Evolutionary conservation across 805 yeast species (phyloP).

Genomic region (Candida ovalis): DNA sequence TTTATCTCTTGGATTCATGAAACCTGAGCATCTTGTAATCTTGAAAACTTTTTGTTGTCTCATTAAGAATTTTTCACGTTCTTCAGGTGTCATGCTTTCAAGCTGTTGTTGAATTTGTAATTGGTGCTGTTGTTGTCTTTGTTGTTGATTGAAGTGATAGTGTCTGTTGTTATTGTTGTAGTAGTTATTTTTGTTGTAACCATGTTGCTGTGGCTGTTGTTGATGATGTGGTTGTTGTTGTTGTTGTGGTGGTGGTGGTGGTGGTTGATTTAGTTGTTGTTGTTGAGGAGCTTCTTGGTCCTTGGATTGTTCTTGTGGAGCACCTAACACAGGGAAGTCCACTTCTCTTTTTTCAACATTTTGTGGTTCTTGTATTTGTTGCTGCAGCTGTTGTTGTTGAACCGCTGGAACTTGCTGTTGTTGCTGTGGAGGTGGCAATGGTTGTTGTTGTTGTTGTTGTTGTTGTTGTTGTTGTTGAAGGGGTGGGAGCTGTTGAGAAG

Average conservation of each 20-base stretch:
- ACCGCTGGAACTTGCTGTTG: conserved; percentile 10
- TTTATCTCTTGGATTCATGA: conserved; percentile 96
- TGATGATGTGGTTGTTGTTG: conserved; percentile 9
- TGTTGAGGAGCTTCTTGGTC: conserved; percentile 4
- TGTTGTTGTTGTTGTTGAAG: conserved; percentile 14
- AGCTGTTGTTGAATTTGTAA: conserved; percentile 29
- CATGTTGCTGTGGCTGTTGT: conserved; percentile 5
- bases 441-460: conserved; percentile 17
- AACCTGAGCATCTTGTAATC: conserved; percentile 79
- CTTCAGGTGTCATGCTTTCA: conserved; percentile 61
- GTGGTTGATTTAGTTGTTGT: conserved; percentile 3
- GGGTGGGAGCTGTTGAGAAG: conserved; percentile 16
- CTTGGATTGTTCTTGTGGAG: conserved; percentile 2
- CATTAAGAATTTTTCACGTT: conserved; percentile 58
- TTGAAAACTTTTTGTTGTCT: conserved; percentile 75
- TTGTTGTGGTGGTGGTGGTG: conserved; percentile 7
- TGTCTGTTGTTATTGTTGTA: conserved; percentile 7
- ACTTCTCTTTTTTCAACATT: conserved; percentile 8
- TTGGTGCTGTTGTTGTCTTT: conserved; percentile 25
- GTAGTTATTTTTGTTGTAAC: conserved; percentile 4
- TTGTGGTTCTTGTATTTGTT: conserved; percentile 16
- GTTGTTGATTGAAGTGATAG: conserved; percentile 9
- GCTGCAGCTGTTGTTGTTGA: conserved; percentile 14
- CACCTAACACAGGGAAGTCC: conserved; percentile 14
- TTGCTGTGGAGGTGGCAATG: conserved; percentile 13